phyloP scores from a whole-genome alignment of 345 rosid species.

The Cardamine chenopodiifolia region DNA sequence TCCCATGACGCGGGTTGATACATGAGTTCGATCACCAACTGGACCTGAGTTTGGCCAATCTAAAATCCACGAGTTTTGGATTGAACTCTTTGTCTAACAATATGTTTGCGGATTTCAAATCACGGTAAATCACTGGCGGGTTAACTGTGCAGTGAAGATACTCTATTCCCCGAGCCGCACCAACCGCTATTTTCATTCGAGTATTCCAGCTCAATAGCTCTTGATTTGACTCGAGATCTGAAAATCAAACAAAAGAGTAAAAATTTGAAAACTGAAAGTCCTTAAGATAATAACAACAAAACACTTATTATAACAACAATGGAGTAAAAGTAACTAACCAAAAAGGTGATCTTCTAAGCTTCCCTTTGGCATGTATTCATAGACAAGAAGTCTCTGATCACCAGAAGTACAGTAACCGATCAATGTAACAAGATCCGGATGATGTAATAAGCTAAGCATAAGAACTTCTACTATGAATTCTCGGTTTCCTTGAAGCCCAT shows the following conservation, averaged over 20 bases:
- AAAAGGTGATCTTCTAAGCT: slow-evolving; percentile 95
- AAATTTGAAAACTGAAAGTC: background rate
- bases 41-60: slow-evolving; percentile 96
- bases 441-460: slow-evolving; percentile 92
- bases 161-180: slow-evolving; percentile 88
- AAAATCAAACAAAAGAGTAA: slow-evolving; percentile 1
- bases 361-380: slow-evolving; percentile 93
- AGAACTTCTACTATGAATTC: slow-evolving; percentile 97
- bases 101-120: slow-evolving; percentile 89
- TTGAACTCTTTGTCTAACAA: slow-evolving; percentile 74
- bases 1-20: slow-evolving; percentile 97
- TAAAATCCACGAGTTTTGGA: slow-evolving; percentile 91
- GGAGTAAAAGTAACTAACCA: slow-evolving; percentile 49
- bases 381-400: slow-evolving; percentile 93
- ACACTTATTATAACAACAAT: background rate
- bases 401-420: slow-evolving; percentile 93
- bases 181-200: slow-evolving; percentile 84
- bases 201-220: slow-evolving; percentile 75
- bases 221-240: slow-evolving; percentile 60
- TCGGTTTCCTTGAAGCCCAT: slow-evolving; percentile 85
- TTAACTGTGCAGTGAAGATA: slow-evolving; percentile 90
- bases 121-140: slow-evolving; percentile 95
- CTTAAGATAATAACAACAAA: background rate
- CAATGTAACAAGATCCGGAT: slow-evolving; percentile 82
- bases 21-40: slow-evolving; percentile 96